Evolutionary conservation across 2,329 filamentous ascomycete genomes (phyloP).

Genomic region (Fusarium graminum): DNA sequence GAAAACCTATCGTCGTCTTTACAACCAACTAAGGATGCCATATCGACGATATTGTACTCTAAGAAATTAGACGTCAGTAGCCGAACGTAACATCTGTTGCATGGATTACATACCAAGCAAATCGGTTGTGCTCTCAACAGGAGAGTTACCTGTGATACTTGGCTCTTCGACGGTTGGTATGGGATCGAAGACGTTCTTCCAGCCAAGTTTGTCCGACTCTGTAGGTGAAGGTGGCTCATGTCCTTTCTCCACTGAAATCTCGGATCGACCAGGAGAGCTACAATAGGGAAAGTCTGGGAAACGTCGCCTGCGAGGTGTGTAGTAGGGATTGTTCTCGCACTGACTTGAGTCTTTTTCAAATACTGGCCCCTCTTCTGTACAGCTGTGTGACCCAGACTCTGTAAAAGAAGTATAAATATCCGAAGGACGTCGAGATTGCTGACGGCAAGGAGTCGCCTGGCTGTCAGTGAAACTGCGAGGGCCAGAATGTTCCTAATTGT

Average conservation of each 20-base stretch:
- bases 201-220: constrained; percentile 23
- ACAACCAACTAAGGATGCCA: constrained; percentile 19
- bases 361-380: constrained; percentile 22
- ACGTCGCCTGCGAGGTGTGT: constrained; percentile 47
- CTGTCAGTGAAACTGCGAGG: constrained; percentile 35
- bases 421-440: constrained; percentile 14
- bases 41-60: constrained; percentile 44
- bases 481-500: constrained; percentile 47
- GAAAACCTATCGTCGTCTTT: constrained; percentile 15
- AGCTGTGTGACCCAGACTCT: constrained; percentile 24
- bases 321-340: constrained; percentile 53
- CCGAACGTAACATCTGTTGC: too few species aligned
- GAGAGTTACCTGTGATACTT: constrained; percentile 41
- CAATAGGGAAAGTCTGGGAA: constrained; percentile 28
- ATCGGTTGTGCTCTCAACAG: constrained; percentile 43
- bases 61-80: constrained; percentile 16
- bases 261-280: constrained; percentile 21
- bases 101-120: constrained; percentile 50
- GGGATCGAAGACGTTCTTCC: constrained; percentile 43
- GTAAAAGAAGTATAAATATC: constrained; percentile 29
- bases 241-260: constrained; percentile 17
- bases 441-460: constrained; percentile 31
- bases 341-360: constrained; percentile 14
- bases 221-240: constrained; percentile 9
- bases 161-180: constrained; percentile 55